Conservation (phyloP, 164 flowering plant species). For the Magnolia changhungtana region DNA sequence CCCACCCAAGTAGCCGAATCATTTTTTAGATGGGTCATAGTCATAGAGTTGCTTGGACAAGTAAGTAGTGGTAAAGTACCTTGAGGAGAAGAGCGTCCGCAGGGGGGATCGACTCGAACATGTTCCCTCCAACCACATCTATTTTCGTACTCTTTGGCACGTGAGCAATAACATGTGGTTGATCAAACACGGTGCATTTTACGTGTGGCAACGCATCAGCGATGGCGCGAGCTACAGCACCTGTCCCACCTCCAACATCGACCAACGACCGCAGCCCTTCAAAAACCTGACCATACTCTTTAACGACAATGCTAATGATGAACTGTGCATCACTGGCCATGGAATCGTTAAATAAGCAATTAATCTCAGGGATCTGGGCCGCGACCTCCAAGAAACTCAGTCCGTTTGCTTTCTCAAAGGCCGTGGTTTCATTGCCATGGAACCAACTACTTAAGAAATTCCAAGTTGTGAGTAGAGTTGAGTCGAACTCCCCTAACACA, state of each 20-base stretch:
- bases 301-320: slow-evolving; percentile 19
- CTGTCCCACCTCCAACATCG: neutral
- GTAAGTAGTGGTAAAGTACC: slow-evolving; percentile 1
- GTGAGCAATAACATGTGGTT: slow-evolving; percentile 36
- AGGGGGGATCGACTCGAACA: slow-evolving; percentile 27
- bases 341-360: slow-evolving; percentile 27
- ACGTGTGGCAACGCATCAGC: slow-evolving; percentile 5
- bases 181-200: slow-evolving; percentile 32
- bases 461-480: slow-evolving; percentile 19
- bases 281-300: slow-evolving; percentile 19
- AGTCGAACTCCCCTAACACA: slow-evolving; percentile 21
- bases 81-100: slow-evolving; percentile 27
- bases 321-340: slow-evolving; percentile 44
- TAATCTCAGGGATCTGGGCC: slow-evolving; percentile 6
- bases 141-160: slow-evolving; percentile 15
- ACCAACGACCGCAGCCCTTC: neutral
- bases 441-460: slow-evolving; percentile 24
- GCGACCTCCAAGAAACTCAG: slow-evolving; percentile 14
- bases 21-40: no score
- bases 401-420: slow-evolving; percentile 24
- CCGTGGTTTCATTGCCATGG: slow-evolving; percentile 7
- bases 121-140: slow-evolving; percentile 25
- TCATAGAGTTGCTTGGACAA: no score
- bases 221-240: neutral
- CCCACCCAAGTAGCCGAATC: no score